Base-by-base conservation (phyloP, 1,284 basidiomycete genomes). In the Apiotrichum veenhuisii region DNA sequence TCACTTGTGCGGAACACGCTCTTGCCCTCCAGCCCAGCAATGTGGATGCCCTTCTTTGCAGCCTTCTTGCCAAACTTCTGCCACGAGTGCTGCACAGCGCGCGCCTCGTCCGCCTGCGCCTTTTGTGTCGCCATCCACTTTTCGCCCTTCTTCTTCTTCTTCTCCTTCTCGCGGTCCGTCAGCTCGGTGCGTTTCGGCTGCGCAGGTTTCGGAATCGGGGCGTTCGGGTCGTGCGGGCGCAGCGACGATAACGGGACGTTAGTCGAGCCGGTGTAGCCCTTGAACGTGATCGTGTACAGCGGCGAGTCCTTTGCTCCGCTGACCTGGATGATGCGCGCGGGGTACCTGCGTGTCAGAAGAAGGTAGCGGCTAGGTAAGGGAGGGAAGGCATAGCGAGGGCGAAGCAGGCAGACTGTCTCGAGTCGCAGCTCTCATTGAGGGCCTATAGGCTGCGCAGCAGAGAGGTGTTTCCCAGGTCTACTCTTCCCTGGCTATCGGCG, bases 61-160 rank as follows among this genome's bases (percentile, higher is more conserved):
- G 88, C 87, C 80, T 96, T 97, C 80, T 94, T 95, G 14, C 94
- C 89, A 81, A 98, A 98, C 79, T 91, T 93, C 78, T 97, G 91
- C 95, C 95, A 98, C 22, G 87, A 87, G 63, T 84, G 85, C 80
- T 97, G 91, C 79, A 95, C 95, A 58, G 83, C 83, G 50, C 82
- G 83, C 77, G 94, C 91, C 71, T 95, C 92, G 73, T 91, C 89
- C 11, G 91, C 87, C 77, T 95, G 95, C 20, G 85, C 84, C 43
- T 91, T 89, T 69, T 86, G 86, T 9, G 80, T 83, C 79, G 93
- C 91, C 57, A 91, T 73, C 79, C 96, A 96, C 81, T 95, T 96
- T 79, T 97, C 94, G 70, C 92, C 96, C 80, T 90, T 91, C 80
- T 89, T 90, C 82, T 93, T 93, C 83, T 93, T 95, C 78, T 81